Evolutionary conservation across 768 basidiomycete species (phyloP).

Genomic region (Leccinum sublutescens): DNA sequence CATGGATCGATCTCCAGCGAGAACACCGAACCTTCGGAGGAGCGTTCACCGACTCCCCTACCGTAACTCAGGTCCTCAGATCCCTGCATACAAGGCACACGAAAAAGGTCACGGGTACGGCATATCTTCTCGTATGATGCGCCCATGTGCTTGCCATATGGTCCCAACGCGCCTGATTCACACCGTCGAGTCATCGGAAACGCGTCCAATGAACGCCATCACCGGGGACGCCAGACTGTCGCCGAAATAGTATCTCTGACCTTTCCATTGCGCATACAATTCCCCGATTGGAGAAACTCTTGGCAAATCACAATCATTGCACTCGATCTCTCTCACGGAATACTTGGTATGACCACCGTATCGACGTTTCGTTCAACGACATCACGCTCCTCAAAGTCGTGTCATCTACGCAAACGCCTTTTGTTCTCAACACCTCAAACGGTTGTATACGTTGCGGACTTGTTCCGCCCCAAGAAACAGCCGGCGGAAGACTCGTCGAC

Average conservation of each 20-base stretch:
- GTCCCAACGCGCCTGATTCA: constrained; percentile 55
- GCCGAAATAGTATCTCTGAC: no score
- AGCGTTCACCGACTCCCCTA: background rate
- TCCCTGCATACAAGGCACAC: background rate
- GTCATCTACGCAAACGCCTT: no score
- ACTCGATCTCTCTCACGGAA: no score
- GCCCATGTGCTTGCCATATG: constrained; percentile 8
- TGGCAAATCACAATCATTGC: no score
- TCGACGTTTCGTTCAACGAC: no score
- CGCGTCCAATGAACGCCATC: background rate
- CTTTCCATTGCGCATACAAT: no score
- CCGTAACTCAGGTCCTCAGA: background rate
- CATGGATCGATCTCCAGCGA: background rate
- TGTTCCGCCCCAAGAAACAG: constrained; percentile 61
- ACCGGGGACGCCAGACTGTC: background rate
- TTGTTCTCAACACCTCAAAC: no score
- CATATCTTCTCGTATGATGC: background rate
- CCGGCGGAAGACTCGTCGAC: constrained; percentile 30
- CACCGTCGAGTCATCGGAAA: constrained; percentile 56
- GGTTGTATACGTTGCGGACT: constrained; percentile 83
- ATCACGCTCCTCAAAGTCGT: no score
- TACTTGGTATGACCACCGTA: no score
- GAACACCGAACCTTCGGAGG: background rate
- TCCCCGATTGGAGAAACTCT: no score
- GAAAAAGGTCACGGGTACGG: background rate